phyloP scores from a whole-genome alignment of 2,329 filamentous ascomycete species.

The Alternaria sp. region DNA sequence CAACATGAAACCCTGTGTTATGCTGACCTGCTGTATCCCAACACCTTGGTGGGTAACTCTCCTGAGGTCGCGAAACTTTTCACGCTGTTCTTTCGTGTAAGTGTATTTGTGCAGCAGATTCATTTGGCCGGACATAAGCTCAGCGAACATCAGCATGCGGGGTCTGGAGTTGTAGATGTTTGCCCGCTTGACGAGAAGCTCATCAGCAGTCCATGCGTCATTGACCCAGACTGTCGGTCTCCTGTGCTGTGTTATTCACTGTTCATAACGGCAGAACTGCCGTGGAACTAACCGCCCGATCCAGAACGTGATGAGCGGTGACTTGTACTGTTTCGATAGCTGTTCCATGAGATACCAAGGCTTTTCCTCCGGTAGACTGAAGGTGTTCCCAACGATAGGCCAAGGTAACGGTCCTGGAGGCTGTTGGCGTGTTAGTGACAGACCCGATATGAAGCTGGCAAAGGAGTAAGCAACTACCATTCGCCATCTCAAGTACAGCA shows the following conservation, averaged over 20 bases:
- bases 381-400: conserved; percentile 63
- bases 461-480: conserved; percentile 45
- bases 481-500: conserved; percentile 57
- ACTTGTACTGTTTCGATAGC: conserved; percentile 57
- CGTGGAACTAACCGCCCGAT: conserved; percentile 41
- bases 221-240: conserved; percentile 51
- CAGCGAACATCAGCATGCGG: conserved; percentile 54
- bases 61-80: conserved; percentile 37
- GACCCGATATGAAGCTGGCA: background rate
- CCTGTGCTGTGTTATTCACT: background rate
- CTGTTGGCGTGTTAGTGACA: conserved; percentile 33
- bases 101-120: conserved; percentile 46
- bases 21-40: conserved; percentile 56
- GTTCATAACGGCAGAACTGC: fast-evolving
- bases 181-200: conserved; percentile 60
- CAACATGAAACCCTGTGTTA: conserved; percentile 1
- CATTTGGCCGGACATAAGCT: conserved; percentile 40
- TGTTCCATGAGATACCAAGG: conserved; percentile 65
- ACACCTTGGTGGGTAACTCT: conserved; percentile 44
- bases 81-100: conserved; percentile 32
- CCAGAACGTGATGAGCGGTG: conserved; percentile 63
- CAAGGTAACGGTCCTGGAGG: conserved; percentile 62
- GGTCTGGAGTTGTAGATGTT: conserved; percentile 60
- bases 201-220: conserved; percentile 57
- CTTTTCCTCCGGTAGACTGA: conserved; percentile 60